Percentiles rank a stretch among this genome's conserved stretches.
These are phyloP conservation scores for Sonneratia caseolaris DNA, from an alignment of 345 rosid species.

Conservation along the genomic window DNA sequence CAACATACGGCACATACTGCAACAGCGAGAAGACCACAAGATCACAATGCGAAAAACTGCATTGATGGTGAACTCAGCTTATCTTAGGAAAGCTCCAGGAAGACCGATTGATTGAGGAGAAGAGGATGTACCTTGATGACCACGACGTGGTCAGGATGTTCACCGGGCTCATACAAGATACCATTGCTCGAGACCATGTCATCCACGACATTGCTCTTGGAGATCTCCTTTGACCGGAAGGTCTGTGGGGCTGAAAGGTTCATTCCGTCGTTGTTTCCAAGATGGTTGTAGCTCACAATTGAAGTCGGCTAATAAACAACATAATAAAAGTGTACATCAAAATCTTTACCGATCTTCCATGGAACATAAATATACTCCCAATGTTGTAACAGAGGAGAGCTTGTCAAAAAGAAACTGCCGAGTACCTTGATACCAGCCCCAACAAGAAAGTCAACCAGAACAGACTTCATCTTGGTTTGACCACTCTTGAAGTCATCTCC, in stretches of 20 bases:
- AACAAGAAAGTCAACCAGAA: slow-evolving; percentile 87
- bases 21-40: slow-evolving; percentile 5
- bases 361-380: not conserved
- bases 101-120: not conserved
- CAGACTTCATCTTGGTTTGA: slow-evolving; percentile 98
- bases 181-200: slow-evolving; percentile 97
- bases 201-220: slow-evolving; percentile 94
- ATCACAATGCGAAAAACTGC: not conserved
- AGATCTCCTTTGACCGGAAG: slow-evolving; percentile 91
- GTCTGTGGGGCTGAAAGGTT: slow-evolving; percentile 96
- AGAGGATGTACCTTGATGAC: slow-evolving; percentile 68
- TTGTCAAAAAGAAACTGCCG: not conserved
- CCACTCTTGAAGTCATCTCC: slow-evolving; percentile 99
- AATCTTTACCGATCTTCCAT: not conserved
- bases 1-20: slow-evolving; percentile 90
- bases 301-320: slow-evolving; percentile 64
- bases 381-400: not conserved
- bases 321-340: not conserved
- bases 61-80: not conserved
- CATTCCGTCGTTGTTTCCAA: slow-evolving; percentile 98
- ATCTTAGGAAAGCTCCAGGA: not conserved
- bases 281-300: slow-evolving; percentile 92
- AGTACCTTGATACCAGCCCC: slow-evolving; percentile 95
- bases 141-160: slow-evolving; percentile 97
- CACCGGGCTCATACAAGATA: slow-evolving; percentile 80